phyloP scores from a whole-genome alignment of 371 early-diverging fungal species.

The Rhizopus microsporus region DNA sequence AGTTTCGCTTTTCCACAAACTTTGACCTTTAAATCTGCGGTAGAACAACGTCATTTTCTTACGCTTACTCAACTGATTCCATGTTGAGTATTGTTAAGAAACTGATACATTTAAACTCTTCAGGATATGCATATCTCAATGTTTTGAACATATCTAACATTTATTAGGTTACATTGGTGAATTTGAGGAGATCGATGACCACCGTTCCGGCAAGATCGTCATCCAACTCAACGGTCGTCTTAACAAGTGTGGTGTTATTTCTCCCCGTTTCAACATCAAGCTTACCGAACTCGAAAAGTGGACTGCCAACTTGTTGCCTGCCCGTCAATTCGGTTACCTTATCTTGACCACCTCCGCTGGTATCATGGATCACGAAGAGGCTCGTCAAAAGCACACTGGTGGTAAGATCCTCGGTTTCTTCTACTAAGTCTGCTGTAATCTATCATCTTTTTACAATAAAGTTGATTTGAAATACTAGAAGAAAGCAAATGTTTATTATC shows the following conservation, averaged over 20 bases:
- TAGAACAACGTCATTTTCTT: slow-evolving; percentile 43
- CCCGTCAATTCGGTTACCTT: slow-evolving; percentile 99
- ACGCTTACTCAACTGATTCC: slow-evolving; percentile 17
- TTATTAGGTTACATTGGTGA: slow-evolving; percentile 96
- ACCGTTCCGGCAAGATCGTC: slow-evolving; percentile 98
- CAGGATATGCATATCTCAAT: neutral
- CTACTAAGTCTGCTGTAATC: slow-evolving; percentile 42
- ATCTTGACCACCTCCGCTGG: slow-evolving; percentile 98
- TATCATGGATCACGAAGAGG: slow-evolving; percentile 99
- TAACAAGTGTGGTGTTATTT: slow-evolving; percentile 99
- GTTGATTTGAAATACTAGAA: neutral
- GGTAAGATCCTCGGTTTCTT: slow-evolving; percentile 98
- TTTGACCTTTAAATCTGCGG: slow-evolving; percentile 77
- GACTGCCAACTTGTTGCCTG: slow-evolving; percentile 97
- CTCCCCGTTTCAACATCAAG: slow-evolving; percentile 99
- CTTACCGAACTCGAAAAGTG: slow-evolving; percentile 95
- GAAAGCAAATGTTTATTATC: slow-evolving; percentile 1
- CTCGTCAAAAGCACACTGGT: slow-evolving; percentile 97
- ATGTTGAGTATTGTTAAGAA: slow-evolving; percentile 23
- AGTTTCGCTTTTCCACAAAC: slow-evolving; percentile 43
- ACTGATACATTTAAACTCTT: slow-evolving; percentile 14
- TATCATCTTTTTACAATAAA: slow-evolving; percentile 1
- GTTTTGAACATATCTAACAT: slow-evolving; percentile 1
- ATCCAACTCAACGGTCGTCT: slow-evolving; percentile 99
- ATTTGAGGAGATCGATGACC: slow-evolving; percentile 99